Evolutionary conservation across 2,329 filamentous ascomycete species (phyloP).

Genomic region (Diaporthe sp.): DNA sequence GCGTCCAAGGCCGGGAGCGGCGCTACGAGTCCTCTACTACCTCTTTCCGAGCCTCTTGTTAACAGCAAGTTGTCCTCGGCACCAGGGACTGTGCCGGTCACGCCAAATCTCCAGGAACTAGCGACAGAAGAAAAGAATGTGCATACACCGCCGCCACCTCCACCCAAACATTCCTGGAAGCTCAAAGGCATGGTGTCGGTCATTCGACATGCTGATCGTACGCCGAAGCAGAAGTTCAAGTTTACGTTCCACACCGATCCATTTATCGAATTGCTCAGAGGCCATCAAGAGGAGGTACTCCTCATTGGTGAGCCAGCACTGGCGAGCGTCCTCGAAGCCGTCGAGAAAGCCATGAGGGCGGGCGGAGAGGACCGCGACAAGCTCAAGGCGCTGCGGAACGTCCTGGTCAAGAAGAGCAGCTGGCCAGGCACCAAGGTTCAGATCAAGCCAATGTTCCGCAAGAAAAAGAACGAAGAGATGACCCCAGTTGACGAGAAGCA

Average conservation of each 20-base stretch:
- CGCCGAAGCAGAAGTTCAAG: conserved; percentile 99
- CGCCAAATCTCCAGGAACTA: conserved; percentile 53
- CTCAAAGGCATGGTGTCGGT: conserved; percentile 98
- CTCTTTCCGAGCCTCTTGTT: conserved; percentile 42
- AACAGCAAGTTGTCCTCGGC: conserved; percentile 53
- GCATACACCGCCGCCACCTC: conserved; percentile 73
- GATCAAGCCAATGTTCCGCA: conserved; percentile 99
- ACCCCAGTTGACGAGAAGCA: conserved; percentile 53
- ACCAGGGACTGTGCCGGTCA: conserved; percentile 56
- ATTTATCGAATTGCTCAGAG: conserved; percentile 94
- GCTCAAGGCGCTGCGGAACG: conserved; percentile 86
- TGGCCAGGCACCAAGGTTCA: conserved; percentile 98
- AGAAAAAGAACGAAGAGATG: conserved; percentile 78
- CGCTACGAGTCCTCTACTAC: conserved; percentile 44
- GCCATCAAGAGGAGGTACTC: conserved; percentile 95
- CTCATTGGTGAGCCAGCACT: conserved; percentile 92
- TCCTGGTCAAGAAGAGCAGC: conserved; percentile 90
- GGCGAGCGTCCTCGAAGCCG: conserved; percentile 89
- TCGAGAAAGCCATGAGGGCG: conserved; percentile 82
- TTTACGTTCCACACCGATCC: conserved; percentile 98
- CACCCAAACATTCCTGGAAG: conserved; percentile 95
- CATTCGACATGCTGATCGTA: conserved; percentile 95
- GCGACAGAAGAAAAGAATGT: conserved; percentile 51
- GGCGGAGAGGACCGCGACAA: conserved; percentile 89
- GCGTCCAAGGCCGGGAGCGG: conserved; percentile 44